These are phyloP conservation scores for Ganoderma sp. DNA, from an alignment of 1,284 basidiomycete species.

Conservation along the genomic window DNA sequence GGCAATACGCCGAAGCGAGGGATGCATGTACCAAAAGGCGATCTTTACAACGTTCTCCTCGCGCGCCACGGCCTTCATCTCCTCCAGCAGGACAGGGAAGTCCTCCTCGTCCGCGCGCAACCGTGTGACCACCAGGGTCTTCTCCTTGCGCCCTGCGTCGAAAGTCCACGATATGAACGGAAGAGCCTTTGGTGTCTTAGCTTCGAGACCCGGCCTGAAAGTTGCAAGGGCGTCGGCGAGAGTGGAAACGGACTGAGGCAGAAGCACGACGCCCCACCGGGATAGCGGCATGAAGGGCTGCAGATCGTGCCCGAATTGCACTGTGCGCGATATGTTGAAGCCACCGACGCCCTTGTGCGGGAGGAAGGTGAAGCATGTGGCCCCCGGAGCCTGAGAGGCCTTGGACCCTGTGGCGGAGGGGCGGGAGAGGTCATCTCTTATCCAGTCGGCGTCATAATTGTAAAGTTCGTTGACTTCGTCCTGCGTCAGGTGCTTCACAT, in stretches of 20 bases:
- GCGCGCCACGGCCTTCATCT: slow-evolving; percentile 47
- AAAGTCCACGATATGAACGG: slow-evolving; percentile 36
- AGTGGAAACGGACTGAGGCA: slow-evolving; percentile 10
- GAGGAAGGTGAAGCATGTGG: slow-evolving; percentile 48
- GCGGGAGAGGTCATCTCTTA: slow-evolving; percentile 32
- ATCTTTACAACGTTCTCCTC: slow-evolving; percentile 49
- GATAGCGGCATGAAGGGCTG: slow-evolving; percentile 29
- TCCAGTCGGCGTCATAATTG: slow-evolving; percentile 31
- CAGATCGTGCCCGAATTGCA: slow-evolving; percentile 28
- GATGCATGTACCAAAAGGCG: slow-evolving; percentile 61
- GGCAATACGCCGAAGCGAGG: slow-evolving; percentile 44
- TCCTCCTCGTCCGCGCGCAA: slow-evolving; percentile 46
- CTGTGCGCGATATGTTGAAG: slow-evolving; percentile 44
- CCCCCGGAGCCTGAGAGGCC: neutral
- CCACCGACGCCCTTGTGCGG: slow-evolving; percentile 53
- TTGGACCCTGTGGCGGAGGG: slow-evolving; percentile 19
- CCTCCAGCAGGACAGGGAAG: slow-evolving; percentile 49
- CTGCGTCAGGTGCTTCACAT: slow-evolving; percentile 30
- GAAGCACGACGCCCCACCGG: slow-evolving; percentile 50
- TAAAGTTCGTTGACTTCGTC: slow-evolving; percentile 33
- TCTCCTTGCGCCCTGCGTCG: slow-evolving; percentile 30
- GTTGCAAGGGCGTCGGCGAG: slow-evolving; percentile 16
- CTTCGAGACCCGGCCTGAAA: neutral
- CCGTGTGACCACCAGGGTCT: slow-evolving; percentile 57
- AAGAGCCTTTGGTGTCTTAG: slow-evolving; percentile 5